Evolutionary conservation across 2,329 filamentous ascomycete species (phyloP), one percentile per base, ranked within the genome.

Genomic region (Colletotrichum theobromicola): DNA sequence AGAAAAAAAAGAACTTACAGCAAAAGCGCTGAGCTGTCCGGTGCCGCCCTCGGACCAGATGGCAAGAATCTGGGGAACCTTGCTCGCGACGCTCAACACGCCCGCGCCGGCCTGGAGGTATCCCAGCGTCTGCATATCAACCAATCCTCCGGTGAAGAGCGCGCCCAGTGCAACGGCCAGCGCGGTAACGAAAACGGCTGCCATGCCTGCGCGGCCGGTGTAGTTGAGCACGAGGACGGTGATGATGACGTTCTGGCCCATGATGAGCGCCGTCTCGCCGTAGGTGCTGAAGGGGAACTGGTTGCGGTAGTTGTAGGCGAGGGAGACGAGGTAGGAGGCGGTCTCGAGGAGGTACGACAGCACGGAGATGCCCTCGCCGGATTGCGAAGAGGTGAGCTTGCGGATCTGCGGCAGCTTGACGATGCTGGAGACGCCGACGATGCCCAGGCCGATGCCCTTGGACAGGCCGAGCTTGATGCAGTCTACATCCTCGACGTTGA

Each of bases 351-450:
- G 89, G 87, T 98, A 98, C 35, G 94, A 94, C 58, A 98, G 90
- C 86, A 98, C 98, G 63, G 93, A 95, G 76, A 99, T 90, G 79
- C 97, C 97, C 58, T 92, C 91, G 32, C 95, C 92, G 64, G 95
- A 98, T 80, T 92, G 91, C 62, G 95, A 95, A 81, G 89, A 89
- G 80, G 97, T 85, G 66, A 99, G 92, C 88, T 99, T 99, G 84
- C 98, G 85, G 82, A 99, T 96, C 88, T 99, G 97, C 0, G 97
- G 97, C 30, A 99, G 92, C 87, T 99, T 99, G 88, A 99, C 96
- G 79, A 98, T 92, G 69, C 94, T 93, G 32, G 94, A 96, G 67
- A 95, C 95, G 78, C 90, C 93, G 82, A 99, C 95, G 85, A 99
- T 99, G 83, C 93, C 97, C 79, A 98, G 93, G 72, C 97, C 96